Evolutionary conservation across 805 yeast species (phyloP).

Genomic region (Pichia insulana): DNA sequence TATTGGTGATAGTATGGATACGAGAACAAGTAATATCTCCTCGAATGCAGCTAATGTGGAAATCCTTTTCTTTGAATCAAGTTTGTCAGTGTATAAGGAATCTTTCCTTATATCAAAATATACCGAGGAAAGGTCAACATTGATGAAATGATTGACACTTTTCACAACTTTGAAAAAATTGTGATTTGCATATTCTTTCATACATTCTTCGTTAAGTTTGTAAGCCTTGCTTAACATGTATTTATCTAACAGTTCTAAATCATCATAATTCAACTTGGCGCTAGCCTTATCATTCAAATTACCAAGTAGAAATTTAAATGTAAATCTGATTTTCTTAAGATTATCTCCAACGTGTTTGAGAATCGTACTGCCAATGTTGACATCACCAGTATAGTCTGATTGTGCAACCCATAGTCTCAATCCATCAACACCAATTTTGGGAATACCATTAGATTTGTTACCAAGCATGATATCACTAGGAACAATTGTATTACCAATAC

Average conservation of each 20-base stretch:
- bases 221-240: constrained; percentile 50
- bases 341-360: constrained; percentile 71
- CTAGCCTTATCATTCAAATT: constrained; percentile 40
- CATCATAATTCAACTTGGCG: constrained; percentile 30
- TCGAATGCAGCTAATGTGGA: constrained; percentile 58
- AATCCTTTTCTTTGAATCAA: constrained; percentile 40
- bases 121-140: constrained; percentile 65
- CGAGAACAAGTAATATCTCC: constrained; percentile 50
- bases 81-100: constrained; percentile 62
- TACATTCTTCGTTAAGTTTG: constrained; percentile 34
- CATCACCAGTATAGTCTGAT: constrained; percentile 76
- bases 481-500: constrained; percentile 70
- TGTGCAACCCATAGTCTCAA: constrained; percentile 86
- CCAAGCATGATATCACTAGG: constrained; percentile 68
- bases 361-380: constrained; percentile 63
- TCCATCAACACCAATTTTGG: constrained; percentile 83
- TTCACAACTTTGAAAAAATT: constrained; percentile 67
- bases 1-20: constrained; percentile 70
- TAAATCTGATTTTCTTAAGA: constrained; percentile 71
- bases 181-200: constrained; percentile 41
- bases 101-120: constrained; percentile 88
- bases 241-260: constrained; percentile 45
- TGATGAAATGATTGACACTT: constrained; percentile 61
- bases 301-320: constrained; percentile 75
- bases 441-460: constrained; percentile 36